Conservation (phyloP, 2,329 filamentous ascomycete species). For the Gnomoniopsis sp. region DNA sequence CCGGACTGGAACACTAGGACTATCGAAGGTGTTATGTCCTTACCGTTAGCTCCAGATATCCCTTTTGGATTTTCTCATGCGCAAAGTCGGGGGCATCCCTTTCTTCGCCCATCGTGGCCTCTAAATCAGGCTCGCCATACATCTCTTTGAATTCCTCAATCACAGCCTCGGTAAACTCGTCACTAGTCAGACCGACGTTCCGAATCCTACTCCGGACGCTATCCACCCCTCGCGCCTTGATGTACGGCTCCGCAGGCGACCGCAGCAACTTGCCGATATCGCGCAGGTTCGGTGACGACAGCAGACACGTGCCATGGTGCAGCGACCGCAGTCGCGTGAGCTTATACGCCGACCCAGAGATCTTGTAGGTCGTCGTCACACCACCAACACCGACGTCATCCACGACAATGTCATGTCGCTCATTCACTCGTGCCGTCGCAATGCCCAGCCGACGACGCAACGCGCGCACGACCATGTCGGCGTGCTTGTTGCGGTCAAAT, state of each 20-base stretch:
- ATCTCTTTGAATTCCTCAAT: conserved; percentile 62
- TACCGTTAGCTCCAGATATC: conserved; percentile 60
- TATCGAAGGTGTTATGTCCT: conserved; percentile 30
- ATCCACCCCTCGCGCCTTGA: conserved; percentile 81
- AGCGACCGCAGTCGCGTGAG: conserved; percentile 76
- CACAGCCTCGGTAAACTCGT: conserved; percentile 52
- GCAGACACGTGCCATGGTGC: conserved; percentile 89
- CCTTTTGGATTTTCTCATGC: conserved; percentile 52
- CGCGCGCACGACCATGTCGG: conserved; percentile 88
- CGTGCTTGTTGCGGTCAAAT: conserved; percentile 85
- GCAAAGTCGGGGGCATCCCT: conserved; percentile 38
- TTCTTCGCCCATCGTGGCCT: conserved; percentile 44
- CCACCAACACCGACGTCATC: conserved; percentile 20
- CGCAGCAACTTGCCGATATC: conserved; percentile 67
- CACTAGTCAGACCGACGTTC: conserved; percentile 63
- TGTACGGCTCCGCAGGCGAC: conserved; percentile 73
- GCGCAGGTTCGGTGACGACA: conserved; percentile 71
- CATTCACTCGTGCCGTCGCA: conserved; percentile 70
- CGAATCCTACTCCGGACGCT: conserved; percentile 83
- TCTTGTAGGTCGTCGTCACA: conserved; percentile 58
- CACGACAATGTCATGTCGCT: conserved; percentile 89
- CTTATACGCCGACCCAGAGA: conserved; percentile 95
- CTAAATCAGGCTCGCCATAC: conserved; percentile 50
- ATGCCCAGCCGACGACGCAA: conserved; percentile 56
- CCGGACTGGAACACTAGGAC: not conserved